Percentiles rank a stretch among this genome's conserved stretches.
These are phyloP conservation scores for Erigeron philadelphicus DNA, from an alignment of 140 eudicot species.

Conservation along the genomic window DNA sequence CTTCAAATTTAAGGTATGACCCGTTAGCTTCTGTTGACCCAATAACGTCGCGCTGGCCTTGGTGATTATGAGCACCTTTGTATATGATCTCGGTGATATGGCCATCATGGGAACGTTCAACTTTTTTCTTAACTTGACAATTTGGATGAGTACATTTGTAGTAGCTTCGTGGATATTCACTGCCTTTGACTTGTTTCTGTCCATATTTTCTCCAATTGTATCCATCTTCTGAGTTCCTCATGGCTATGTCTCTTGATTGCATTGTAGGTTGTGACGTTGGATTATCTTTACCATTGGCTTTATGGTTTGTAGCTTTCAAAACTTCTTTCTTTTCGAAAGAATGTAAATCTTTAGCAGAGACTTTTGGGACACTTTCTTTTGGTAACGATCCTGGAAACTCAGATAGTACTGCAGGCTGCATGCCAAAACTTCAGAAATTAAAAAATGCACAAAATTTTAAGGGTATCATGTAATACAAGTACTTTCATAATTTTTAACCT, in stretches of 20 bases:
- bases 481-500: conserved; percentile 27
- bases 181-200: conserved; percentile 73
- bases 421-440: not conserved
- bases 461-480: no score
- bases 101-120: conserved; percentile 62
- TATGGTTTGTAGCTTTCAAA: conserved; percentile 10
- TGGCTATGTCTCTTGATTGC: conserved; percentile 17
- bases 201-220: conserved; percentile 75
- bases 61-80: conserved; percentile 66
- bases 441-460: not conserved
- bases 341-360: conserved; percentile 16
- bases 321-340: conserved; percentile 24
- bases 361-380: conserved; percentile 29
- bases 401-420: conserved; percentile 33
- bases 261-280: conserved; percentile 8
- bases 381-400: conserved; percentile 29
- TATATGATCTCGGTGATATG: conserved; percentile 61
- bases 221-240: conserved; percentile 55
- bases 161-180: conserved; percentile 66
- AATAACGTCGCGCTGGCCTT: conserved; percentile 28
- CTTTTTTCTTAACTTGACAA: conserved; percentile 64
- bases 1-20: conserved; percentile 33
- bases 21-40: conserved; percentile 34
- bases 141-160: conserved; percentile 56
- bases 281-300: conserved; percentile 20